Evolutionary conservation across 2,329 filamentous ascomycete species (phyloP), one percentile per base, ranked within the genome.

Genomic region (Ophiosphaerella herpotricha): DNA sequence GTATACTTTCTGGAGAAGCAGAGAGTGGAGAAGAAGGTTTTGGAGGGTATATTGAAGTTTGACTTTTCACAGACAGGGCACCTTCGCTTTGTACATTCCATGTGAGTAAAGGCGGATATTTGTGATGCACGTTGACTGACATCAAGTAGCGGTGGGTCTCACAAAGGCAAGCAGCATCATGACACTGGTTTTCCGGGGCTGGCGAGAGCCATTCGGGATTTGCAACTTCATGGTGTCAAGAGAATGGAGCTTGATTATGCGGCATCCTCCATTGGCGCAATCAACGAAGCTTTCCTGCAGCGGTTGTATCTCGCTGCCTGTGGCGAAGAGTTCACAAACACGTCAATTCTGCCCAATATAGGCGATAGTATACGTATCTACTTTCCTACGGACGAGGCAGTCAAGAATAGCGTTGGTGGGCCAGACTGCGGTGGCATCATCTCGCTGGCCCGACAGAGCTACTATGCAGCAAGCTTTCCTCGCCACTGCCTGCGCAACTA

Each of bases 1-100:
- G 71, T 82, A 18, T 82, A 84, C 63, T 96, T 94, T 63, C 75
- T 95, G 3, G 74, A 77, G 48, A 86, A 86, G 7, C 85, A 87
- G 63, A 83, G 82, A 0, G 70, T 96, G 7, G 81, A 87, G 3
- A 77, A 83, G 13, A 81, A 80, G 16, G 80, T 95, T 37, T 74
- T 90, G 29, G 73, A 79, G 4, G 92, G 90, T 43, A 74, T 97
- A 5, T 74, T 81, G 18, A 85, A 84, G 29, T 97, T 95, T 71
- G 91, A 97, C 71, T 97, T 96, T 66, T 81, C 83, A 2, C 80
- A 82, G 52, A 96, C 93, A 0, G 72, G 74, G 9, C 76, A 83
- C 29, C 81, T 95, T 57, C 88, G 84, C 1, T 96, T 99, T 70
- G 84, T 97, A 6, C 91, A 96, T 70, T 88, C 88, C 7, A 89